Base-by-base conservation (phyloP, 148 eudicot species). In the Polygonum maritimum region DNA sequence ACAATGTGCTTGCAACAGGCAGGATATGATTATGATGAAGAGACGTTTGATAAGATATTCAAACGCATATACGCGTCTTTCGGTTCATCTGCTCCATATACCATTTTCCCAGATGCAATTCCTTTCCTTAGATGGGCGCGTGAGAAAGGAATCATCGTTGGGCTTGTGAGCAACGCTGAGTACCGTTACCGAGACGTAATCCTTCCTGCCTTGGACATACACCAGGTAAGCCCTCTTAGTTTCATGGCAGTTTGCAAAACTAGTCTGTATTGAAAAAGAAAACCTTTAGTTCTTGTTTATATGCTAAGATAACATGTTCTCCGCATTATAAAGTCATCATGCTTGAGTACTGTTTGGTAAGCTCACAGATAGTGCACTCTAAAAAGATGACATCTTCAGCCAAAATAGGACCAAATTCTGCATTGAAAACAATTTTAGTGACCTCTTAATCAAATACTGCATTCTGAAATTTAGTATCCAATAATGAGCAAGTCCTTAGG, bases 161-260 rank as follows among this genome's bases (percentile, higher is more conserved):
- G 97, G 78, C 71, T 95, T n/a, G 93, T 95, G 47, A 95, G 99
- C 83, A 95, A 95, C 74, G 94, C 99, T 2, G 99, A 95, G 87
- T 95, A 95, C 41, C 89, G 99, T 45, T 95, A 95, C 80, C 85
- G 74, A 58, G 97, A 95, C 79, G 98, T 91, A 54, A 89, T 95
- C 75, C 99, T 95, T 74, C 99, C 99, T 65, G 92, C 99, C 62
- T 75, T 95, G 76, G 90, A 91, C 75, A 80, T 95, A 78, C 85
- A 92, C 71, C 74, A 89, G 98, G 99, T 92, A 81, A 41, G 33
- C 74, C 74, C 44, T 1, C 52, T 18, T 71, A 71, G 26, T 41
- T 49, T 44, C 52, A 74, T 10, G 58, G n/a, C 16, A 52, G 16
- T 52, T 52, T 52, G 22, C 62, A 55, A 55, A 57, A 57, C 21